Evolutionary conservation across 371 early-diverging fungal genomes (phyloP).

Genomic region (Actinomortierella ambigua): DNA sequence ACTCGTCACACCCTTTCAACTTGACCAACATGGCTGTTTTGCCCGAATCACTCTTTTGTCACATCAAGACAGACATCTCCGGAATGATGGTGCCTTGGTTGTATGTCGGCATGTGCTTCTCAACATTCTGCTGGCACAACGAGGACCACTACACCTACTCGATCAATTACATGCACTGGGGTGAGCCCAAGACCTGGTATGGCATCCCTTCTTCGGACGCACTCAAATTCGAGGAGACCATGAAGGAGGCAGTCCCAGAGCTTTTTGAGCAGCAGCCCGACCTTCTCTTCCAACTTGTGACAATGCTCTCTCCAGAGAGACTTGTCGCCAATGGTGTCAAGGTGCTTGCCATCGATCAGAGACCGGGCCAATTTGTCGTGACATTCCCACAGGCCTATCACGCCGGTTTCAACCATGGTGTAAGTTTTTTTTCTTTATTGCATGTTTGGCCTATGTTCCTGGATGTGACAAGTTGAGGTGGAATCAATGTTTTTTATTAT

Average conservation of each 20-base stretch:
- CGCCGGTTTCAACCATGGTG: conserved; percentile 96
- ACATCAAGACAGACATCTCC: conserved; percentile 87
- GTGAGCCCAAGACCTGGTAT: conserved; percentile 98
- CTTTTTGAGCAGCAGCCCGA: conserved; percentile 92
- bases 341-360: conserved; percentile 85
- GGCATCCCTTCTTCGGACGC: conserved; percentile 90
- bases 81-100: conserved; percentile 98
- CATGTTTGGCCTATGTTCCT: neutral
- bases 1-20: conserved; percentile 82
- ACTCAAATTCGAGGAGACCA: conserved; percentile 80
- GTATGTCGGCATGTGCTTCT: conserved; percentile 95
- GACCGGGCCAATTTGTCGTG: conserved; percentile 93
- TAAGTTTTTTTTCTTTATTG: conserved; percentile 43
- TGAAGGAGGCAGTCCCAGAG: conserved; percentile 84
- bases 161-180: conserved; percentile 96
- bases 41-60: conserved; percentile 82
- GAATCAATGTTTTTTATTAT: neutral
- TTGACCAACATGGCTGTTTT: conserved; percentile 85
- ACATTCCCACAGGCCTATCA: conserved; percentile 97
- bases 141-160: conserved; percentile 97
- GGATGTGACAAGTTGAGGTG: neutral
- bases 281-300: conserved; percentile 90
- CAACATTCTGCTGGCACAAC: conserved; percentile 98
- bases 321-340: conserved; percentile 75
- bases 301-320: conserved; percentile 87